Percentiles rank a stretch among this genome's conserved stretches.
These are phyloP conservation scores for Mycena vitilis DNA, from an alignment of 768 basidiomycete species.

Conservation along the genomic window DNA sequence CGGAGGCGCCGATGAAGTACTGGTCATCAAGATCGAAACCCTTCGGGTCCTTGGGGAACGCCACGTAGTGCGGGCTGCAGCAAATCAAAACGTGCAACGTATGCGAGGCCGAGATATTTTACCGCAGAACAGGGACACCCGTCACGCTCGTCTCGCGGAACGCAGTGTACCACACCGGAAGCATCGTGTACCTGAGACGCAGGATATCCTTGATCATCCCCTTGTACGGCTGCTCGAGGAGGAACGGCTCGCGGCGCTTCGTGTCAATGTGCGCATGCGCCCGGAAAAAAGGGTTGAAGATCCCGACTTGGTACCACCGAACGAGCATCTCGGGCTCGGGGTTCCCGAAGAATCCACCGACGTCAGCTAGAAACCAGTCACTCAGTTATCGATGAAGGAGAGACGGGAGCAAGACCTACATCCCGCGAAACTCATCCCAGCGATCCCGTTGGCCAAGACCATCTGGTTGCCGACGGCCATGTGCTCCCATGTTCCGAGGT, in stretches of 20 bases:
- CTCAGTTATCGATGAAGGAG: constrained; percentile 3
- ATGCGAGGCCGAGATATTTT: constrained; percentile 31
- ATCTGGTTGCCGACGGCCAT: constrained; percentile 95
- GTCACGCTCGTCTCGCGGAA: constrained; percentile 89
- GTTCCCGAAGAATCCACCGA: constrained; percentile 99
- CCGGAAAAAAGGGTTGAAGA: constrained; percentile 97
- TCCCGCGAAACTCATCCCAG: constrained; percentile 91
- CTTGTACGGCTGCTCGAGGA: constrained; percentile 91
- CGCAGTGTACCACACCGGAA: constrained; percentile 98
- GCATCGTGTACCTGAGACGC: constrained; percentile 83
- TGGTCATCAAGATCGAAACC: constrained; percentile 96
- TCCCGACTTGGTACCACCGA: constrained; percentile 96
- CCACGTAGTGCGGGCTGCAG: constrained; percentile 92
- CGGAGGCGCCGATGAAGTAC: constrained; percentile 89
- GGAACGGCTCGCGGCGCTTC: constrained; percentile 95
- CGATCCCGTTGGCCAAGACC: constrained; percentile 89
- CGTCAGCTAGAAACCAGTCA: constrained; percentile 75
- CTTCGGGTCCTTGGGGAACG: constrained; percentile 88
- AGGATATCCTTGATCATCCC: constrained; percentile 82
- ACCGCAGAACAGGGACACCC: constrained; percentile 89
- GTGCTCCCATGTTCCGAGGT: constrained; percentile 97
- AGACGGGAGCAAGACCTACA: constrained; percentile 62
- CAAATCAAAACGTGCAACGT: constrained; percentile 2
- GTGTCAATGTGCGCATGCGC: constrained; percentile 99
- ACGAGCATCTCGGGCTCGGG: constrained; percentile 95